Percentiles rank a stretch among this genome's conserved stretches.
These are phyloP conservation scores for Agrostemma githago DNA, from an alignment of 148 eudicot species.

Conservation along the genomic window DNA sequence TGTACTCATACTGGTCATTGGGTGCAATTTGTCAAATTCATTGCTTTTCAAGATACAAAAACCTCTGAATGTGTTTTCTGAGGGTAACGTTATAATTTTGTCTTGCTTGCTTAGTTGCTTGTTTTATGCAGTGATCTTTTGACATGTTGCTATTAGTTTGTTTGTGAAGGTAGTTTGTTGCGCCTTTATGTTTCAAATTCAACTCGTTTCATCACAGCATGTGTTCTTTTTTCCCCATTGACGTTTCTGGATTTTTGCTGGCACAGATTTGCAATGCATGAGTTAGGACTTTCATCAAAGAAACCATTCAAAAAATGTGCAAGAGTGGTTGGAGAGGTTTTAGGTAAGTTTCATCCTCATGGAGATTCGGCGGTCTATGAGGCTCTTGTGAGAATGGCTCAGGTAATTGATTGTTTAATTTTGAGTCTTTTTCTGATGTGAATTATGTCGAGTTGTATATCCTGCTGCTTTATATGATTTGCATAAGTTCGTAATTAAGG, in stretches of 20 bases:
- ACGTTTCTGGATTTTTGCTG: not conserved
- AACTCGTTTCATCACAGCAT: not conserved
- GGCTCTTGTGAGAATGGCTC: conserved; percentile 96
- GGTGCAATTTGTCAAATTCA: no score
- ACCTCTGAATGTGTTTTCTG: no score
- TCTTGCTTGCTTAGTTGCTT: not conserved
- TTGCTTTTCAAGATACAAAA: no score
- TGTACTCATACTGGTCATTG: no score
- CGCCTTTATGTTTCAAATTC: not conserved
- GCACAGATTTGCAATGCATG: conserved; percentile 93
- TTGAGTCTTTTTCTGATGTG: not conserved
- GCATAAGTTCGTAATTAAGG: not conserved
- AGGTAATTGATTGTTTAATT: conserved; percentile 42
- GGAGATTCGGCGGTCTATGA: conserved; percentile 97
- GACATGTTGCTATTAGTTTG: not conserved
- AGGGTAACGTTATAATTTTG: no score
- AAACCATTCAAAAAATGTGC: conserved; percentile 97
- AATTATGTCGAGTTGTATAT: not conserved
- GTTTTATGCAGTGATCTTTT: not conserved
- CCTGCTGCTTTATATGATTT: not conserved
- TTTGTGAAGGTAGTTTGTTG: not conserved
- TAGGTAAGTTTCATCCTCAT: conserved; percentile 97
- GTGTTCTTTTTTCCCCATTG: not conserved
- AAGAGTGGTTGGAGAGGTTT: conserved; percentile 98
- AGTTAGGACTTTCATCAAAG: conserved; percentile 87